Evolutionary conservation across 805 yeast species (phyloP).

Genomic region (Candida ficus): DNA sequence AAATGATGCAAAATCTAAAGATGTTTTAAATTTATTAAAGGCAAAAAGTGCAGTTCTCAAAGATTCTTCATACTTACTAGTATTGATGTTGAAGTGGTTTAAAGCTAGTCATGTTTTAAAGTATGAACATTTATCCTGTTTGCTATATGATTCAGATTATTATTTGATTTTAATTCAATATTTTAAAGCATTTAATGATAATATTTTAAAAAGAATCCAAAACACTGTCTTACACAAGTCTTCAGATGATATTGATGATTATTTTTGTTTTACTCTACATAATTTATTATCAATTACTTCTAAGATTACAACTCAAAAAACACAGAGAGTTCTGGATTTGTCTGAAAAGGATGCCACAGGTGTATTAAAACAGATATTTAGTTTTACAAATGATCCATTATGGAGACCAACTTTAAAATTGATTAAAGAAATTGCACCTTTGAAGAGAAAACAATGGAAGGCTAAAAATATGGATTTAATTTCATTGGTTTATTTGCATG

Average conservation of each 20-base stretch:
- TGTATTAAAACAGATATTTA: conserved; percentile 48
- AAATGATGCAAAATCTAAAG: conserved; percentile 16
- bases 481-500: conserved; percentile 76
- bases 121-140: conserved; percentile 63
- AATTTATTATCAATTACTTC: conserved; percentile 53
- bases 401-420: conserved; percentile 69
- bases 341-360: conserved; percentile 62
- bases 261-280: conserved; percentile 43
- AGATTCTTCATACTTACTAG: conserved; percentile 49
- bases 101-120: conserved; percentile 73
- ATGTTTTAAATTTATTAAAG: conserved; percentile 45
- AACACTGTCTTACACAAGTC: conserved; percentile 15
- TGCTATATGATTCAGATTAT: conserved; percentile 70
- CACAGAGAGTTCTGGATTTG: conserved; percentile 66
- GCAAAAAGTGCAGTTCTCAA: conserved; percentile 61
- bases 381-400: conserved; percentile 56
- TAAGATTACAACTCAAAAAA: conserved; percentile 56
- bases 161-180: conserved; percentile 22
- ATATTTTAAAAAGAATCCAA: conserved; percentile 27
- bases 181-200: conserved; percentile 15
- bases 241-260: conserved; percentile 20
- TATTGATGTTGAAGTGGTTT: conserved; percentile 66
- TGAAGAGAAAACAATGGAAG: conserved; percentile 93
- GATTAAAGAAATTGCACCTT: conserved; percentile 77
- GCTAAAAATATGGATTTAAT: conserved; percentile 89